Base-by-base conservation (phyloP, 2,329 filamentous ascomycete species). In the Aspergillus pseudoterreus region DNA sequence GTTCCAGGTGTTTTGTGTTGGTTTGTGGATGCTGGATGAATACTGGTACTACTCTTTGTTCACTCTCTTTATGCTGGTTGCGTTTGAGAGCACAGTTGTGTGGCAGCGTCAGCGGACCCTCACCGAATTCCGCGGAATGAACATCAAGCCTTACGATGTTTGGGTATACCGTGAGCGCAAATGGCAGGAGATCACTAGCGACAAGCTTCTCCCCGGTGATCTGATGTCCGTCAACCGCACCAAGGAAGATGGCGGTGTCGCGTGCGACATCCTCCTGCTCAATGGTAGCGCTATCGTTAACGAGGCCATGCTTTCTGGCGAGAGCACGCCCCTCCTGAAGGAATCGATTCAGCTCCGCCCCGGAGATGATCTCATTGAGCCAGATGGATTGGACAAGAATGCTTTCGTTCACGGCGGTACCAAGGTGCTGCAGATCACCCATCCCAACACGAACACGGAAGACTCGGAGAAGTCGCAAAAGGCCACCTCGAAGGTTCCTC, bases 1-100 rank as follows among this genome's bases (percentile, higher is more conserved):
- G 57, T 99, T 99, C 76, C 94, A 99, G 78, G 81, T 99, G 55
- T 99, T 99, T 78, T 99, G 95, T 64, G 94, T 99, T 52, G 95
- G 94, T 14, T 78, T 99, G 55, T 99, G 94, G 94, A 90, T 97
- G 85, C 78, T 99, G 68, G 94, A 99, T 68, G 95, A 99, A 75
- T 99, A 97, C 76, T 99, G 95, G 94, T 99, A 99, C 78, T 99
- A 99, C 76, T 97, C 94, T 55, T 83, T 99, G 17, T 99, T 99
- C 74, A 99, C 95, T 0, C 85, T 99, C 19, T 92, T 97, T 77
- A 99, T 99, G 95, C 83, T 99, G 50, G 90, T 99, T 60, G 86
- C 84, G 53, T 99, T 99, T 63, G 94, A 99, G 77, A 96, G 92
- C 71, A 99, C 94, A 2, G 95, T 99, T 35, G 95, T 99, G 14